phyloP scores from a whole-genome alignment of 441 rosid genomes.

The Populus tomentosa region DNA sequence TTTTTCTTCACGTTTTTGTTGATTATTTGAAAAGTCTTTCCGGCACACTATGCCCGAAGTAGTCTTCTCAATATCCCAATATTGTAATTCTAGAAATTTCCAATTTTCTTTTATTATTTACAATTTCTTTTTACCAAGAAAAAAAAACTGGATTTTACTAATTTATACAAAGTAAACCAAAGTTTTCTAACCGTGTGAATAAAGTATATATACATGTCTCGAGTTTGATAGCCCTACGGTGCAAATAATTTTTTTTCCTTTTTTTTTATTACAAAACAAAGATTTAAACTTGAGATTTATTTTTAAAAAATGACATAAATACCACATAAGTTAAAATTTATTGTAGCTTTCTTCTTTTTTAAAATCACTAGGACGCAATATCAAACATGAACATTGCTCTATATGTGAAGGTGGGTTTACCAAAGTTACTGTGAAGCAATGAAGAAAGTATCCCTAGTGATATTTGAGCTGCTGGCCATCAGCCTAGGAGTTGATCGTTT shows the following conservation, averaged over 20 bases:
- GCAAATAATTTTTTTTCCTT: too few relatives aligned
- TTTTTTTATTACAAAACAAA: too few relatives aligned
- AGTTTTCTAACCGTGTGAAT: too few relatives aligned
- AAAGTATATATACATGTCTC: too few relatives aligned
- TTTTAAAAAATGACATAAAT: too few relatives aligned
- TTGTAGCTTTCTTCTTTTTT: neutral
- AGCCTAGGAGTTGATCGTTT: slow-evolving; percentile 50
- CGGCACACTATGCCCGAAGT: neutral
- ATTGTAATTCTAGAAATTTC: neutral
- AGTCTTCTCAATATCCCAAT: neutral
- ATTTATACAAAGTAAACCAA: too few relatives aligned
- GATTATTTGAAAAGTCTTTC: neutral
- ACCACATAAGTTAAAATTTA: neutral
- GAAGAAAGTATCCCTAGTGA: slow-evolving; percentile 42
- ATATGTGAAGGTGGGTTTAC: slow-evolving; percentile 39
- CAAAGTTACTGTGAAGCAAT: slow-evolving; percentile 62
- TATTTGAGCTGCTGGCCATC: slow-evolving; percentile 57
- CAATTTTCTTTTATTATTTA: neutral
- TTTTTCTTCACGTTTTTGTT: neutral
- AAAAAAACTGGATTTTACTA: too few relatives aligned
- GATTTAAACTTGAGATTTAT: too few relatives aligned
- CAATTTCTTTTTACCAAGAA: too few relatives aligned
- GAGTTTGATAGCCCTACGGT: too few relatives aligned
- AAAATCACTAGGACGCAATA: neutral
- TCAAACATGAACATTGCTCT: neutral